Conservation (phyloP, 2,329 filamentous ascomycete species). For the Colletotrichum sp. region DNA sequence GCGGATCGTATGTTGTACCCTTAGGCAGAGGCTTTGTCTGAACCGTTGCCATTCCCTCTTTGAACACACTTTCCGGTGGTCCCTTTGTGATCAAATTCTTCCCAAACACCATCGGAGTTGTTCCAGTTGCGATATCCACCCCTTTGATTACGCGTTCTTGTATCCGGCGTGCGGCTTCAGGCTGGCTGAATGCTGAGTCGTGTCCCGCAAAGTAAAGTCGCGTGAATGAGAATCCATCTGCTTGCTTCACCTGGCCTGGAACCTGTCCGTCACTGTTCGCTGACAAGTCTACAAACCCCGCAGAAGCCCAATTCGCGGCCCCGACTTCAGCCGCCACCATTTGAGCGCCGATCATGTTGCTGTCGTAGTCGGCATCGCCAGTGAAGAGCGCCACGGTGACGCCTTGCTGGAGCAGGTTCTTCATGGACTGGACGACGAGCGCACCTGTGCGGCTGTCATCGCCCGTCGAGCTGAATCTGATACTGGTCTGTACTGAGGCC, state of each 20-base stretch:
- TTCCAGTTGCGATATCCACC: slow-evolving; percentile 3
- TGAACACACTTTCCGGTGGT: not conserved
- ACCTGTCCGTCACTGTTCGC: slow-evolving; percentile 7
- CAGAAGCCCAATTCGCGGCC: not conserved
- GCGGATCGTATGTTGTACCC: not conserved
- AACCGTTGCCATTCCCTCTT: not conserved
- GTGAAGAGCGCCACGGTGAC: slow-evolving; percentile 4
- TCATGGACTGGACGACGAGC: not conserved
- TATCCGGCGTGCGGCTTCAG: not conserved
- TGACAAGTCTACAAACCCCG: slow-evolving; percentile 3
- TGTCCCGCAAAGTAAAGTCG: slow-evolving; percentile 6
- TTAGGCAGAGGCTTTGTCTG: not conserved
- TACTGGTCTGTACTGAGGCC: not conserved
- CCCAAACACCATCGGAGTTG: not conserved
- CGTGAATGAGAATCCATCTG: not conserved
- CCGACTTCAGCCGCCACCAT: not conserved
- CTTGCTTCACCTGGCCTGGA: slow-evolving; percentile 4
- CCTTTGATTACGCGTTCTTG: not conserved
- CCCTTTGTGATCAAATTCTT: not conserved
- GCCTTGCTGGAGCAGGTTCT: not conserved
- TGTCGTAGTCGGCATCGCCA: slow-evolving; percentile 11
- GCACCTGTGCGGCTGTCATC: slow-evolving; percentile 6
- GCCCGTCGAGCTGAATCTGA: not conserved
- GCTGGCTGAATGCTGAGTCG: not conserved
- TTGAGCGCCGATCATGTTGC: slow-evolving; percentile 1